These are phyloP conservation scores for Apophysomyces ossiformis DNA, from an alignment of 371 early-diverging fungal genomes.

Conservation along the genomic window DNA sequence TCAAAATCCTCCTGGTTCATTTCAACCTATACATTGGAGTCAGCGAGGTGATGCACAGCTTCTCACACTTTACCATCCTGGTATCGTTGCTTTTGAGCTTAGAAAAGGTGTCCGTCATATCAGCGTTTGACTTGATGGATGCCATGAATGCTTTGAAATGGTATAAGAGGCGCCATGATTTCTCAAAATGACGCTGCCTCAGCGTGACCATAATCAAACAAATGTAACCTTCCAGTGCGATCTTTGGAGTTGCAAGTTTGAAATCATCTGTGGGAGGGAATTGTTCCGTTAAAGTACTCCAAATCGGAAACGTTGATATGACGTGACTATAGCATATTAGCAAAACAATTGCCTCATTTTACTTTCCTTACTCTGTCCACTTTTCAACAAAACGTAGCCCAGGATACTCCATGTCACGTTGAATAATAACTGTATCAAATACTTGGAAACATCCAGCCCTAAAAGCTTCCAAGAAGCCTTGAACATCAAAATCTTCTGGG, in stretches of 20 bases:
- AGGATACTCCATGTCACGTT: slow-evolving; percentile 36
- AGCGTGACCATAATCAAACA: slow-evolving; percentile 51
- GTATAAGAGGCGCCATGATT: slow-evolving; percentile 46
- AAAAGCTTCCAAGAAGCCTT: slow-evolving; percentile 37
- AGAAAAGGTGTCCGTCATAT: neutral
- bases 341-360: no score
- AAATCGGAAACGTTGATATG: slow-evolving; percentile 36
- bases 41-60: neutral
- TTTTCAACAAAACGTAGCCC: slow-evolving; percentile 43
- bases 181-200: slow-evolving; percentile 55
- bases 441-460: slow-evolving; percentile 47
- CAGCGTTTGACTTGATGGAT: slow-evolving; percentile 18
- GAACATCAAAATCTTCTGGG: slow-evolving; percentile 29
- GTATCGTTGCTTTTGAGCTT: slow-evolving; percentile 30
- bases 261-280: neutral
- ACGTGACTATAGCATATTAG: slow-evolving; percentile 32
- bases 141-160: slow-evolving; percentile 52
- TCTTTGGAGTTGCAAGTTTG: slow-evolving; percentile 36
- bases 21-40: slow-evolving; percentile 28
- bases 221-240: slow-evolving; percentile 55
- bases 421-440: slow-evolving; percentile 35
- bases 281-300: slow-evolving; percentile 29
- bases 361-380: slow-evolving; percentile 44
- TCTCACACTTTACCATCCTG: slow-evolving; percentile 35
- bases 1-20: slow-evolving; percentile 52